Base-by-base conservation (phyloP, 257 asterid species). In the Solanum neorickii region DNA sequence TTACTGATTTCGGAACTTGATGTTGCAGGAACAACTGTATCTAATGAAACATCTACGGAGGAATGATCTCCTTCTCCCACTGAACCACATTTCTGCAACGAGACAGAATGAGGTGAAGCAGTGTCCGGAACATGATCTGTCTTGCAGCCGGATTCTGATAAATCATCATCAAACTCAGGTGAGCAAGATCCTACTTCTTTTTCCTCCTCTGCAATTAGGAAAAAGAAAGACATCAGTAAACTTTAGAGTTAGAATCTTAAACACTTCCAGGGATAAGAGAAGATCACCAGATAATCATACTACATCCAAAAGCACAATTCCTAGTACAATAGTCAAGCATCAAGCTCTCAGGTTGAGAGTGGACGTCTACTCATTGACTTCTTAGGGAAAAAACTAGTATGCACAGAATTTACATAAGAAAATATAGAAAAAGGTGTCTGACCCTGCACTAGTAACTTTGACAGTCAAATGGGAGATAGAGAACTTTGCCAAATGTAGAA, bases 181-280 rank as follows among this genome's bases (percentile, higher is more conserved):
- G 98, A 95, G 86, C 33, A 80, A 49, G 12, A 3, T 42, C 91
- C 98, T 27, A 0, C 25, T 62, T 35, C 7, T 70, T 92, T 87
- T 89, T 95, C 97, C 88, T 91, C 95, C 86, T 91, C 97, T 94
- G 91, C 78, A 88, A 91, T 85, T 83, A 86, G 46, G 9, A 60
- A 56, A 75, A 88, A 72, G 87, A 65, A 87, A 46, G 72, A 77
- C 75, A 86, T 90, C 60, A 76, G 76, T 62, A 39, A 78, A 87
- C 82, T 35, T 56, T 25, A 69, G 59, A 77, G 18, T 44, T 31
- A 20, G 39, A 80, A 85, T 56, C 35, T 66, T 69, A 46, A 78
- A 27, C 42, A 78, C 84, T 78, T 39, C 25, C 27, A n/a, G 39
- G 56, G 25, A 77, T 25, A 44, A 77, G 25, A 77, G 44, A 44